phyloP scores from a whole-genome alignment of 2,329 filamentous ascomycete genomes.

The Pseudopithomyces chartarum region DNA sequence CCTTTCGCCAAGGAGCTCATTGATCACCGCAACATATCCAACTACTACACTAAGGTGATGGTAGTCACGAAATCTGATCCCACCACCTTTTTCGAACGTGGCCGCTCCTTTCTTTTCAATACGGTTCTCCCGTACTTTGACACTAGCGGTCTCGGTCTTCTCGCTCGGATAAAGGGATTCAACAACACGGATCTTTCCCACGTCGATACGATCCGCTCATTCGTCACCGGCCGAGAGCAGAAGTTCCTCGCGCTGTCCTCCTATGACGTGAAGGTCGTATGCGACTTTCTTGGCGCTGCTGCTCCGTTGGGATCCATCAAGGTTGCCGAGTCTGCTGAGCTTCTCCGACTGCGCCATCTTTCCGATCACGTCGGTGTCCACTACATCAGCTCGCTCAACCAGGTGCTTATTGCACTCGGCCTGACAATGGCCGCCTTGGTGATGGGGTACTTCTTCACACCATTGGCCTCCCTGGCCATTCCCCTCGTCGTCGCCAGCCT shows the following conservation, averaged over 20 bases:
- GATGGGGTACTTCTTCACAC: too few relatives aligned
- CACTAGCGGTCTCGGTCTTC: not conserved
- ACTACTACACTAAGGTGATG: not conserved
- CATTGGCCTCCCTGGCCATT: too few relatives aligned
- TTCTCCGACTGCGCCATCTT: not conserved
- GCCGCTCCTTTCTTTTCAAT: not conserved
- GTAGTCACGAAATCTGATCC: not conserved
- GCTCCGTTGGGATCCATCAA: not conserved
- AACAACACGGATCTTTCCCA: not conserved
- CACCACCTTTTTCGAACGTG: not conserved
- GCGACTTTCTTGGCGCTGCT: constrained; percentile 25
- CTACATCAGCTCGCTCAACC: not conserved
- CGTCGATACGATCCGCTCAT: not conserved
- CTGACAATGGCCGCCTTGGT: not conserved
- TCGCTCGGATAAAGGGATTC: not conserved
- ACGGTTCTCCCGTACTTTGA: not conserved
- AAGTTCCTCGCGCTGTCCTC: not conserved
- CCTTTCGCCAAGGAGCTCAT: constrained; percentile 22
- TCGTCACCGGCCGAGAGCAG: not conserved
- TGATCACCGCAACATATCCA: not conserved
- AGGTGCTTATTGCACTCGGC: not conserved
- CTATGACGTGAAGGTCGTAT: constrained; percentile 11
- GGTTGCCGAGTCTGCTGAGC: not conserved
- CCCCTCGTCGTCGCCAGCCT: too few relatives aligned
- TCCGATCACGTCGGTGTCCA: not conserved